These are phyloP conservation scores for Scenedesmus sp. DNA, from an alignment of 163 green algal genomes.

Conservation along the genomic window DNA sequence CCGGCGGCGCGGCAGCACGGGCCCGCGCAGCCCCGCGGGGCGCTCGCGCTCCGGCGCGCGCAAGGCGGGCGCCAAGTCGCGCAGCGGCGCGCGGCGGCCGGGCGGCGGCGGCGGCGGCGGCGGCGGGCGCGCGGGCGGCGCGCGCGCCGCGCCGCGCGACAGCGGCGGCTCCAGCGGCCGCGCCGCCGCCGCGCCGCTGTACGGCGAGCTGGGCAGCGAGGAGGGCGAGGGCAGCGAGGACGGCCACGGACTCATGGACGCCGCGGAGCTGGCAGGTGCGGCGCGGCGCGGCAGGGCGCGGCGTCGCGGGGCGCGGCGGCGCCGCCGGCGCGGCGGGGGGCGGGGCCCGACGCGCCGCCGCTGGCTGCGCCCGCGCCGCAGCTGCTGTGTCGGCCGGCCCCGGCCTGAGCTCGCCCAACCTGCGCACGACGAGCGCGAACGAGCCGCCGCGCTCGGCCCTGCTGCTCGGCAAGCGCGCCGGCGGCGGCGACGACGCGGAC, in stretches of 20 bases:
- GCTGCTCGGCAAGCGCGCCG: constrained; percentile 13
- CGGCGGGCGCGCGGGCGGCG: neutral
- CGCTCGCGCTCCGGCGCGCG: no score
- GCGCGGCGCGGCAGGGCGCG: no score
- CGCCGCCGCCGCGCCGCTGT: neutral
- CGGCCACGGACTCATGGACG: constrained; percentile 27
- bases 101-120: no score
- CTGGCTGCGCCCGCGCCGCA: no score
- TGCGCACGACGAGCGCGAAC: constrained; percentile 17
- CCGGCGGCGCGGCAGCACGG: no score
- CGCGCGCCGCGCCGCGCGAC: neutral
- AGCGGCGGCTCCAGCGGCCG: neutral
- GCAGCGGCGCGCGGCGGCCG: no score
- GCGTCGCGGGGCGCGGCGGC: no score
- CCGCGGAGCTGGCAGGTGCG: constrained; percentile 7
- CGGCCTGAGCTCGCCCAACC: constrained; percentile 24
- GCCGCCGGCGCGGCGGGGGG: no score
- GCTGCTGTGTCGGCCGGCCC: neutral
- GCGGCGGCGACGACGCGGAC: neutral
- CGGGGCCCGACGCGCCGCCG: no score
- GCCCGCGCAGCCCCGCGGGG: no score
- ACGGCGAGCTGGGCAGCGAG: neutral
- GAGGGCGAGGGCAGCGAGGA: constrained; percentile 17
- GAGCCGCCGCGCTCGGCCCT: constrained; percentile 30
- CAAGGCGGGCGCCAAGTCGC: no score